Conservation (phyloP, 106 monocot species). For the Platanthera zijinensis region DNA sequence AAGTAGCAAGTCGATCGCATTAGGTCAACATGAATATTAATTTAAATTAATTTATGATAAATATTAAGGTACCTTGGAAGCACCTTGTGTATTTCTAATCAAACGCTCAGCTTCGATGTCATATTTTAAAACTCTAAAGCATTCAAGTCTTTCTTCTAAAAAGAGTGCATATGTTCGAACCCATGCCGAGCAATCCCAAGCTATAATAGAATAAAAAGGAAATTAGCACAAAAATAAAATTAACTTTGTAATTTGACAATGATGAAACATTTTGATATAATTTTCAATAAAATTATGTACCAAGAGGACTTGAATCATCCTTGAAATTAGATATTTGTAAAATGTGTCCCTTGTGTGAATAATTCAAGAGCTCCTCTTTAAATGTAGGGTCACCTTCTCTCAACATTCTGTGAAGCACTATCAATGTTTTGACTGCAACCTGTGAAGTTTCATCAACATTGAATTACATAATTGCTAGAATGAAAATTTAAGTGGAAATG, state of each 20-base stretch:
- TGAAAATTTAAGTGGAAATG: background rate
- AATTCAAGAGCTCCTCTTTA: constrained; percentile 48
- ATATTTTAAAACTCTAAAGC: constrained; percentile 61
- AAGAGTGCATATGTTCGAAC: constrained; percentile 59
- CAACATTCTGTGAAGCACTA: constrained; percentile 55
- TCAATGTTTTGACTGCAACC: constrained; percentile 62
- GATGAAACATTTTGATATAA: background rate
- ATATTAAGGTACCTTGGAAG: constrained; percentile 18
- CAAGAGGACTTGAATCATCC: constrained; percentile 66
- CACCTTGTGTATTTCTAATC: constrained; percentile 23
- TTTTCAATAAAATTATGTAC: constrained; percentile 11
- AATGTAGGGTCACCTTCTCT: constrained; percentile 71
- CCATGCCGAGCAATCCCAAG: constrained; percentile 70
- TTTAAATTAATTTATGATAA: constrained; percentile 7
- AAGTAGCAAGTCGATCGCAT: background rate
- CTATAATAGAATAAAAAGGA: constrained; percentile 16
- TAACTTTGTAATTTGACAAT: background rate
- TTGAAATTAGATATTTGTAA: constrained; percentile 67
- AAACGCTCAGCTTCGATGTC: constrained; percentile 64
- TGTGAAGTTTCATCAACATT: constrained; percentile 15
- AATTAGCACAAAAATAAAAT: background rate
- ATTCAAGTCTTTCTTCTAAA: constrained; percentile 53
- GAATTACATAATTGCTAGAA: background rate
- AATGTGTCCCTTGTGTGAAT: constrained; percentile 40
- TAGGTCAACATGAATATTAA: background rate